Evolutionary conservation across 768 basidiomycete species (phyloP).

Genomic region (Trametes cubensis): DNA sequence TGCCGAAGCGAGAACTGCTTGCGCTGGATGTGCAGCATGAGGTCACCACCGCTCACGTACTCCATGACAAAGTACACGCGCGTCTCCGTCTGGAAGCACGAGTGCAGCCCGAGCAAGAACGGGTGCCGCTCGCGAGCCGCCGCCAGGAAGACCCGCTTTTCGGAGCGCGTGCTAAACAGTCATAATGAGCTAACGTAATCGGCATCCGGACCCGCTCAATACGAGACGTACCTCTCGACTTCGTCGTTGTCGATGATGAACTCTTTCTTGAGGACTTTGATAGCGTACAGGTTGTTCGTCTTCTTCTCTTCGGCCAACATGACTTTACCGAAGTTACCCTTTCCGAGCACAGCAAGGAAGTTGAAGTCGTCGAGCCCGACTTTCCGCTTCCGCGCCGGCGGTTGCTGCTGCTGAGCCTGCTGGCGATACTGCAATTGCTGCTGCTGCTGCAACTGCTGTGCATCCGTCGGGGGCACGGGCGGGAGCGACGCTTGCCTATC

Average conservation of each 20-base stretch:
- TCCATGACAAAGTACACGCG: slow-evolving; percentile 99
- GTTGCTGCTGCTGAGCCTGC: slow-evolving; percentile 40
- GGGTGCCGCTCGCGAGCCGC: slow-evolving; percentile 98
- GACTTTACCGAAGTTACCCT: slow-evolving; percentile 99
- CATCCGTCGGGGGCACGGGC: slow-evolving; percentile 33
- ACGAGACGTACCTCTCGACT: slow-evolving; percentile 81
- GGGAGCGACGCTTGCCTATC: slow-evolving; percentile 32
- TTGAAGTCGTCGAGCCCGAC: slow-evolving; percentile 99
- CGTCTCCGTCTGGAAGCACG: slow-evolving; percentile 99
- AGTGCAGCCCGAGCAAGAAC: slow-evolving; percentile 94
- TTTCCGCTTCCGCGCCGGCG: slow-evolving; percentile 65
- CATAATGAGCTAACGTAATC: neutral
- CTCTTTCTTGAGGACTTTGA: slow-evolving; percentile 99
- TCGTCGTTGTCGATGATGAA: slow-evolving; percentile 99
- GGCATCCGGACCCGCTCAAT: neutral
- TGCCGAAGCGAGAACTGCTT: slow-evolving; percentile 98
- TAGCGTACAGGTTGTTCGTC: slow-evolving; percentile 87
- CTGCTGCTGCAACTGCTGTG: slow-evolving; percentile 38
- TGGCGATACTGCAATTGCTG: slow-evolving; percentile 35
- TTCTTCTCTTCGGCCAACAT: slow-evolving; percentile 99
- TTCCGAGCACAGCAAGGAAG: slow-evolving; percentile 96
- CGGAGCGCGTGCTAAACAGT: slow-evolving; percentile 83
- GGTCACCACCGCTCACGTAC: slow-evolving; percentile 97
- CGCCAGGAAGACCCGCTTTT: slow-evolving; percentile 96
- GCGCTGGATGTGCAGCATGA: slow-evolving; percentile 99